Evolutionary conservation across 75 land plant genomes (phyloP).

Genomic region (Pinus albicaulis): DNA sequence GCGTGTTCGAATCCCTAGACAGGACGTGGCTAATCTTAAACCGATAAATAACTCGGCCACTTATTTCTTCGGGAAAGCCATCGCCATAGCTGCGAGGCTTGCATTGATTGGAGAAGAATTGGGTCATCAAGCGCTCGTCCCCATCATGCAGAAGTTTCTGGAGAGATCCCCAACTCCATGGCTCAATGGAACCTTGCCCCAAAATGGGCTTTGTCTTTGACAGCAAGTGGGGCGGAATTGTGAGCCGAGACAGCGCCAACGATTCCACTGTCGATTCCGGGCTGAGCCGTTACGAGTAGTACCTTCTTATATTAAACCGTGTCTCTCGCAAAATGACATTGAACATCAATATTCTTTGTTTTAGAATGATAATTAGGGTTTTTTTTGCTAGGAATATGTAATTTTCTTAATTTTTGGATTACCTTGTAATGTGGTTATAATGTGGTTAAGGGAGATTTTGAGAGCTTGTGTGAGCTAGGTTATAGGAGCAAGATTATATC

Average conservation of each 20-base stretch:
- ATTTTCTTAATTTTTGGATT: no score
- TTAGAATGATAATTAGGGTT: no score
- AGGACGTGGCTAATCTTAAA: constrained; percentile 9
- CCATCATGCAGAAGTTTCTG: constrained; percentile 7
- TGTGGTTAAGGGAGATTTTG: no score
- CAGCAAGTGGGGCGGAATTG: constrained; percentile 23
- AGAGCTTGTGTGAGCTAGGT: no score
- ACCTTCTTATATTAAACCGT: no score
- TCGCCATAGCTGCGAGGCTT: constrained; percentile 29
- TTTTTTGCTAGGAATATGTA: no score
- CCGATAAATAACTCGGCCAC: constrained; percentile 15
- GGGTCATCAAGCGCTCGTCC: background rate
- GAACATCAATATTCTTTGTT: no score
- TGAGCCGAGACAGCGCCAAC: constrained; percentile 1
- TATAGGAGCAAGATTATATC: no score
- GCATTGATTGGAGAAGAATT: constrained; percentile 30
- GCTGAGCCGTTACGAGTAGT: constrained; percentile 16
- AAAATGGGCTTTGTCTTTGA: constrained; percentile 28
- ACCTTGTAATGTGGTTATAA: no score
- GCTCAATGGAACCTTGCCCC: constrained; percentile 16
- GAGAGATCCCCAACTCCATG: constrained; percentile 19
- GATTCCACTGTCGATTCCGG: constrained; percentile 23
- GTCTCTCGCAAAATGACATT: no score
- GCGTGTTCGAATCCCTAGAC: constrained; percentile 19
- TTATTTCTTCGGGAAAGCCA: constrained; percentile 32